Base-by-base conservation (phyloP, 2,329 filamentous ascomycete genomes). In the Phoma sp. region DNA sequence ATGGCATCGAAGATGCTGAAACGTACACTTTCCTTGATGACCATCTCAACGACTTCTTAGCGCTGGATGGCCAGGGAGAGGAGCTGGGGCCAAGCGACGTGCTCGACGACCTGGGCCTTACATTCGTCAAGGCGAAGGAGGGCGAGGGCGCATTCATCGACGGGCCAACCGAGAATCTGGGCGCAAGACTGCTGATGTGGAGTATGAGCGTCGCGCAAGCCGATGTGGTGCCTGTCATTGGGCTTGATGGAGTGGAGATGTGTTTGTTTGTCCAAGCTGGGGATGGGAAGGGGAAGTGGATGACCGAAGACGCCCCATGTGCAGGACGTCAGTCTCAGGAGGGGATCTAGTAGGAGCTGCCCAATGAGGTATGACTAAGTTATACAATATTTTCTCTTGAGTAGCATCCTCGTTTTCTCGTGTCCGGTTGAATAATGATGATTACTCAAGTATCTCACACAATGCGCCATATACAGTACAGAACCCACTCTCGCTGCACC, bases 1-100 rank as follows among this genome's bases (percentile, higher is more conserved):
- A 67, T 18, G 65, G 65, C 7, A 66, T 67, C 33, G 62, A 65
- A 40, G 65, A 67, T 25, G 60, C 48, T 1, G 64, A 64, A 1
- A 67, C 62, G 15, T 67, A 65, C 21, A 38, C 57, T 0, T 67
- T 67, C 14, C 18, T 69, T 9, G 64, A 68, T 45, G 57, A 61
- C 23, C 46, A 69, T 21, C 48, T 67, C 2, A 32, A 21, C n/a
- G 64, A 66, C 28, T 66, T 68, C 15, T 7, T 65, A n/a, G 18
- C 6, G 5, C 11, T 61, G 7, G 29, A 23, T 0, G 48, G 50
- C 4, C 37, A 37, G 26, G 7, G 15, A 0, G 28, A 21, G 1
- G 29, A 12, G 5, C 2, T 45, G 10, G 43, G 50, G 5, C 49
- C 56, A 0, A 52, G 33, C 4, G 60, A 64, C 20, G 30, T 52